These are phyloP conservation scores for Suhomyces chickasaworum DNA, from an alignment of 1,139 yeast species.

Conservation along the genomic window DNA sequence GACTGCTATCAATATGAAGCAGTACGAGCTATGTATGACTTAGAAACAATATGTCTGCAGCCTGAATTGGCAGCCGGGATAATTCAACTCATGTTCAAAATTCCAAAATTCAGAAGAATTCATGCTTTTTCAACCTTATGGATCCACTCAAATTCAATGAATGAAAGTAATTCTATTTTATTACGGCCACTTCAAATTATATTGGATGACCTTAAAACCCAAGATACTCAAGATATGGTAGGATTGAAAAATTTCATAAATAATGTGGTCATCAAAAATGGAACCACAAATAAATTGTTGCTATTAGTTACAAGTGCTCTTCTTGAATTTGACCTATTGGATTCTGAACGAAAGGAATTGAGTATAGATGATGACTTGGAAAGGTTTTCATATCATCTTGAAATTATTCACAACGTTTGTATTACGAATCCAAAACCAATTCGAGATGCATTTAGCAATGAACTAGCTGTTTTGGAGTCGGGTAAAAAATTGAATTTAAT, in stretches of 20 bases:
- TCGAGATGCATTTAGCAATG: conserved; percentile 52
- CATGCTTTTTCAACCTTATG: conserved; percentile 58
- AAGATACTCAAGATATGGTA: conserved; percentile 41
- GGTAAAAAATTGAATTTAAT: conserved; percentile 39
- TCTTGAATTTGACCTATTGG: conserved; percentile 40
- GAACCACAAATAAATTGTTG: conserved; percentile 61
- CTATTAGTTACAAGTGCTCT: conserved; percentile 57
- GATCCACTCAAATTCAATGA: conserved; percentile 53
- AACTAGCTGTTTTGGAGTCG: conserved; percentile 56
- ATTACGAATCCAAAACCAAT: conserved; percentile 43
- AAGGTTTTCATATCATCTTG: conserved; percentile 58
- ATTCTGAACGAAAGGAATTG: conserved; percentile 19
- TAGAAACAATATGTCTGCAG: conserved; percentile 38
- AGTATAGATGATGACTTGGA: conserved; percentile 54
- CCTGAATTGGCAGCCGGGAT: conserved; percentile 63
- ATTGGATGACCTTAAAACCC: conserved; percentile 55
- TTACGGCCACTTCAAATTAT: conserved; percentile 68
- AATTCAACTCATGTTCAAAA: conserved; percentile 46
- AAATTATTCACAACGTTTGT: conserved; percentile 53
- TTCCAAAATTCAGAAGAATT: conserved; percentile 40
- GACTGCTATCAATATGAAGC: conserved; percentile 61
- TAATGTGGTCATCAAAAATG: conserved; percentile 50
- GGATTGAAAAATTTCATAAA: conserved; percentile 61
- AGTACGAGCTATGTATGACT: conserved; percentile 52
- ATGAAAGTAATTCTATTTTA: conserved; percentile 50